Conservation (phyloP, 164 flowering plant genomes). For the Sedum album region DNA sequence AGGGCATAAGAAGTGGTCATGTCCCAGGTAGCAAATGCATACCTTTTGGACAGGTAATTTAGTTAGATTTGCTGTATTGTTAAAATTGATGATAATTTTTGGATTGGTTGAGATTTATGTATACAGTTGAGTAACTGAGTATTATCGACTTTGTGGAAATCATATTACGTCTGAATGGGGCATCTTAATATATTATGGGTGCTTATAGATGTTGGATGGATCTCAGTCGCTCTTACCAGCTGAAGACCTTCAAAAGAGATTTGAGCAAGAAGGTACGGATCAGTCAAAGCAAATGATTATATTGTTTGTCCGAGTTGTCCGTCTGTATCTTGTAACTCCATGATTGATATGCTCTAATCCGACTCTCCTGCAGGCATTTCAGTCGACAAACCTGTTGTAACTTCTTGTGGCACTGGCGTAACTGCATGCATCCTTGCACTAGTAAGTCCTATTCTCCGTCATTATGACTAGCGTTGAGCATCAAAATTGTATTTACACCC, state of each 20-base stretch:
- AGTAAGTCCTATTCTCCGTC: slow-evolving; percentile 36
- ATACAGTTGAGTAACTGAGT: not conserved
- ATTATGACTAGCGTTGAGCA: not conserved
- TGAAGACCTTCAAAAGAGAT: slow-evolving; percentile 64
- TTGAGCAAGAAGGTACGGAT: slow-evolving; percentile 69
- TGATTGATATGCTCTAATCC: not conserved
- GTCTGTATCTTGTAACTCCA: not conserved
- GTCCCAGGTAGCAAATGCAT: slow-evolving; percentile 95
- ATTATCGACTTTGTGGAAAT: no score
- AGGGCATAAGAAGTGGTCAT: slow-evolving; percentile 93
- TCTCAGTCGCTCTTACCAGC: slow-evolving; percentile 73
- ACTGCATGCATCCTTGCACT: slow-evolving; percentile 91
- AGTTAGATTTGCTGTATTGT: not conserved
- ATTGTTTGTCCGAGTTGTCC: not conserved
- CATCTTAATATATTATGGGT: not conserved
- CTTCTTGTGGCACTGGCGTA: slow-evolving; percentile 95
- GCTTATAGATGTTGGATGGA: slow-evolving; percentile 70
- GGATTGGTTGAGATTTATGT: no score
- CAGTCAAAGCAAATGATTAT: not conserved
- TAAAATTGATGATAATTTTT: not conserved
- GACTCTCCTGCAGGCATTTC: slow-evolving; percentile 51
- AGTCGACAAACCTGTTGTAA: slow-evolving; percentile 56
- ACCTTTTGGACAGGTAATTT: slow-evolving; percentile 73
- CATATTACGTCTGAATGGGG: not conserved
- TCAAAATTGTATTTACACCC: not conserved